Conservation (phyloP, 139 green algal species). For the Ulvella scutata region DNA sequence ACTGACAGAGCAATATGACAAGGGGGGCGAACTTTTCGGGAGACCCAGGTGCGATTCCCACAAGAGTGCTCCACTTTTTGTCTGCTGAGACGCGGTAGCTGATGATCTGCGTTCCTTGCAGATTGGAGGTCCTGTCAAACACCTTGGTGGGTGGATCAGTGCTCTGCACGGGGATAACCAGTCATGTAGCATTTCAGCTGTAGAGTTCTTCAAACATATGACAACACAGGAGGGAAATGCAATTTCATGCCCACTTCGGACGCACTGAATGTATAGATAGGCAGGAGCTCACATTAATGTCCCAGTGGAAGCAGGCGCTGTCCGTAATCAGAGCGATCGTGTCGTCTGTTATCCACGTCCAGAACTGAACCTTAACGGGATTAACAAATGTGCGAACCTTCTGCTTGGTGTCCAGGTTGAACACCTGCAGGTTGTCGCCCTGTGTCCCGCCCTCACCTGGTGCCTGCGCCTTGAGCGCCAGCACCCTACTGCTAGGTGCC, state of each 20-base stretch:
- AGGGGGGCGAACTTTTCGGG: constrained; percentile 48
- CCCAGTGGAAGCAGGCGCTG: constrained; percentile 91
- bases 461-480: constrained; percentile 80
- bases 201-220: not conserved
- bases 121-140: constrained; percentile 91
- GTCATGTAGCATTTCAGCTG: not conserved
- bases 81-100: constrained; percentile 76
- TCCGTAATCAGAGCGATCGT: constrained; percentile 87
- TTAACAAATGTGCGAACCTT: constrained; percentile 96
- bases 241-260: not conserved
- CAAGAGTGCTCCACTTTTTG: constrained; percentile 90
- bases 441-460: constrained; percentile 19
- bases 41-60: constrained; percentile 88
- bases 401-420: constrained; percentile 96
- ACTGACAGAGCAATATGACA: no score
- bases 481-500: constrained; percentile 82
- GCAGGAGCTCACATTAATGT: constrained; percentile 55
- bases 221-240: no score
- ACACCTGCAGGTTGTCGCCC: constrained; percentile 89
- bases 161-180: not conserved
- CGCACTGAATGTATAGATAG: not conserved
- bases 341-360: constrained; percentile 84
- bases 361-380: constrained; percentile 87
- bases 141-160: constrained; percentile 64
- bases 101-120: constrained; percentile 95